These are phyloP conservation scores for Knufia fluminis DNA, from an alignment of 2,329 filamentous ascomycete genomes.

Conservation along the genomic window DNA sequence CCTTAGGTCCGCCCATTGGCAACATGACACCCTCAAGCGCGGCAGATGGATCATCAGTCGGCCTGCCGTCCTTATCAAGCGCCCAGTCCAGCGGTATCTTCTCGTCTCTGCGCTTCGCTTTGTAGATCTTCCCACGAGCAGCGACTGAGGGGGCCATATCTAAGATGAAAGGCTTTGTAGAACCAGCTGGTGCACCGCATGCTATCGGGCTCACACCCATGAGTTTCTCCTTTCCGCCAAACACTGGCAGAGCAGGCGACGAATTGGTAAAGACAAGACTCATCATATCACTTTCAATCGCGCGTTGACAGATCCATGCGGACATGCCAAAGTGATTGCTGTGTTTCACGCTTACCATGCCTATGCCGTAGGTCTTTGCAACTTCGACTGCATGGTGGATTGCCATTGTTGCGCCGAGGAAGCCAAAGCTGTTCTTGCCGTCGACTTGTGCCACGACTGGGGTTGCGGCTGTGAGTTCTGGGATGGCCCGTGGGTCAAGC, in stretches of 20 bases:
- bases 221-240: constrained; percentile 58
- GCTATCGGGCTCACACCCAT: constrained; percentile 66
- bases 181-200: constrained; percentile 61
- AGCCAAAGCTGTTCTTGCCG: constrained; percentile 65
- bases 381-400: constrained; percentile 61
- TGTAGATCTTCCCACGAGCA: constrained; percentile 38
- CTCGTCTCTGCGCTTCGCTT: constrained; percentile 34
- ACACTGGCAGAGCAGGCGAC: constrained; percentile 62
- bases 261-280: constrained; percentile 63
- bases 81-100: constrained; percentile 54
- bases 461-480: constrained; percentile 52
- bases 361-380: constrained; percentile 57
- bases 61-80: constrained; percentile 58
- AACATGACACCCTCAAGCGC: constrained; percentile 73
- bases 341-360: constrained; percentile 65
- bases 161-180: constrained; percentile 48
- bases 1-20: constrained; percentile 78
- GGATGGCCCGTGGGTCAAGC: constrained; percentile 52
- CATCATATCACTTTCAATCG: constrained; percentile 62
- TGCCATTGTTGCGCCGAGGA: constrained; percentile 56
- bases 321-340: constrained; percentile 80
- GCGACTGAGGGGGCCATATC: constrained; percentile 41
- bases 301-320: constrained; percentile 71
- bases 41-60: constrained; percentile 61
- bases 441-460: constrained; percentile 62